Base-by-base conservation (phyloP, 306 rosid species). In the Astragalus glycyphyllos region DNA sequence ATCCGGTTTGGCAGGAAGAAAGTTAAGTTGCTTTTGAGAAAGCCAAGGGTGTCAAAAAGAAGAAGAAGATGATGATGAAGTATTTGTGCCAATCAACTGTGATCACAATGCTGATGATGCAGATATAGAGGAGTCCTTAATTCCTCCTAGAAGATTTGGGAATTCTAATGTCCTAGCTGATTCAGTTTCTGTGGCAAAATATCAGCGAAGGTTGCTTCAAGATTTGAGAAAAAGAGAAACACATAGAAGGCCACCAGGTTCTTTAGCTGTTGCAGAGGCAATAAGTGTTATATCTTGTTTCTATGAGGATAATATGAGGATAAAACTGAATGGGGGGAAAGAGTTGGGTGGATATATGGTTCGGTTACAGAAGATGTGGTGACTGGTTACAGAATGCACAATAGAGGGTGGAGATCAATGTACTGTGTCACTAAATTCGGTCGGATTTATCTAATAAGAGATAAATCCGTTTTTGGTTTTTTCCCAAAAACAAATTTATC, bases 181-280 rank as follows among this genome's bases (percentile, higher is more conserved):
- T 8, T 90, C 97, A 0, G 83, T 90, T 45, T 95, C 94, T 3
- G 88, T 90, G 5, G 97, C 97, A 8, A 95, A 90, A 77, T 88
- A 83, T 61, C 97, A 88, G 58, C 92, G 92, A 38, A 86, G 97
- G 69, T 69, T 88, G 80, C 92, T 90, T 68, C 90, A 88, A 76
- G 92, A 88, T 46, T 60, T 83, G 60, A 85, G 81, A 72, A 91
- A 88, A 15, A 79, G 51, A 47, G 91, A 90, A 35, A 75, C 82
- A 16, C 87, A 77, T 3, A 91, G 97, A 58, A 81, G 97, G 67
- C 94, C 94, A 7, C 86, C 94, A 0, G 97, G 97, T 58, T 86
- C 97, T 71, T 92, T 90, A 16, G 89, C 92, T 0, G 97, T 90
- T 38, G 94, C 95, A 2, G 97, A 90, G 83, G 97, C 97, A 2